Base-by-base conservation (phyloP, 2,329 filamentous ascomycete genomes). In the Kalmusia sp. region DNA sequence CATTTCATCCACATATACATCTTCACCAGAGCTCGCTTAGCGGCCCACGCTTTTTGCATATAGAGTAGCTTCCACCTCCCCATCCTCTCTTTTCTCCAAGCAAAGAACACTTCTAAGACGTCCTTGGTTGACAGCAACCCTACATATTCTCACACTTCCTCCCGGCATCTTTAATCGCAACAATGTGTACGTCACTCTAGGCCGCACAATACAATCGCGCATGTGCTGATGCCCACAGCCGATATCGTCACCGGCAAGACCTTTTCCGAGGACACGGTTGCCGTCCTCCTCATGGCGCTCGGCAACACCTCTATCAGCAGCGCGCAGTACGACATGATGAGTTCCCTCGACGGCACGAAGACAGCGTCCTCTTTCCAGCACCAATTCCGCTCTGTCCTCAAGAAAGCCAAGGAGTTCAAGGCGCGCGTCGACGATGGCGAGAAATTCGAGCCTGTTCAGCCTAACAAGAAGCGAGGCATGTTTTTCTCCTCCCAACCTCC, bases 371-470 rank as follows among this genome's bases (percentile, higher is more conserved):
- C 50, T 22, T 70, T 70, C 31, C 38, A 71, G 45, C 68, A 72
- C 34, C 49, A 63, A 15, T 67, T 72, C 41, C 65, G 67, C 33
- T 28, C 59, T 2, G 49, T 71, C 15, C 27, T 53, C 1, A 49
- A 62, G 33, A 66, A 62, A 43, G 63, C 68, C 31, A 67, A 63
- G 49, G 68, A 71, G 24, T 54, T 72, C 14, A 70, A 68, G 49
- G 47, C 48, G n/a, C 65, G 65, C 11, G 37, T 60, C 4, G 64
- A 67, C 2, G 24, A 33, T 2, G 69, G 64, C 35, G 68, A 71
- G 40, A 28, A 38, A 1, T 71, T 72, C 38, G 22, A 43, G 14
- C 30, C 68, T 0, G 65, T 71, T 6, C n/a, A 15, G 8, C 57
- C 67, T 1, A 12, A 22, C 11, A 55, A 48, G 39, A 70, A 70